A percentile compares a stretch with the other conserved stretches of the same genome.
Conservation (phyloP, 164 flowering plant genomes). For the Paratinospora sagittata region DNA sequence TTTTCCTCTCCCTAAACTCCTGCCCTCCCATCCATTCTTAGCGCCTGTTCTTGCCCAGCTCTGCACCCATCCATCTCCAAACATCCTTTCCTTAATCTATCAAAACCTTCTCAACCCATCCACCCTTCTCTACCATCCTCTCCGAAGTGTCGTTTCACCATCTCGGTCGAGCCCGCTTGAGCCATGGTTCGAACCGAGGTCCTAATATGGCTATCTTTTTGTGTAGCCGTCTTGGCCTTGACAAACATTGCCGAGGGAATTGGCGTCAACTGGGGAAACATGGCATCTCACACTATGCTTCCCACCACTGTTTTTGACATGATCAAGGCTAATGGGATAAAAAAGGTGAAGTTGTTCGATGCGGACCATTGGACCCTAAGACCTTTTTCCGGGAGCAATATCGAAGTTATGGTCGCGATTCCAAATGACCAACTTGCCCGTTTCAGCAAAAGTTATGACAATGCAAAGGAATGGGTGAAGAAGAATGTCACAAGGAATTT, state of each 20-base stretch:
- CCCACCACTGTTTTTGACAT: slow-evolving; percentile 50
- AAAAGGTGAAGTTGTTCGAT: slow-evolving; percentile 83
- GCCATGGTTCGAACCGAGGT: slow-evolving; percentile 22
- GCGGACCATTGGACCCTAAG: slow-evolving; percentile 49
- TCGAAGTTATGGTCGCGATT: slow-evolving; percentile 84
- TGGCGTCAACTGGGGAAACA: slow-evolving; percentile 88
- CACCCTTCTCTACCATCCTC: not conserved
- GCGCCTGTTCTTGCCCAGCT: not conserved
- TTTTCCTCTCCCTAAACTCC: slow-evolving; percentile 1
- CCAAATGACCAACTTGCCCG: slow-evolving; percentile 53
- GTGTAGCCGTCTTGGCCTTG: slow-evolving; percentile 10
- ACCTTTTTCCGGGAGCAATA: slow-evolving; percentile 53
- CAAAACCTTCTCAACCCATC: not conserved
- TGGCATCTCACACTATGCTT: slow-evolving; percentile 45
- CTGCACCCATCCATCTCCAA: not conserved
- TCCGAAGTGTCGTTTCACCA: not conserved
- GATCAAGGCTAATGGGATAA: slow-evolving; percentile 66
- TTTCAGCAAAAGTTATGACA: slow-evolving; percentile 26
- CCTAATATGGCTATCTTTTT: slow-evolving; percentile 20
- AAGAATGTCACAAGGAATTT: slow-evolving; percentile 48
- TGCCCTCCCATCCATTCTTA: slow-evolving; percentile 3
- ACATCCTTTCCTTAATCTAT: not conserved
- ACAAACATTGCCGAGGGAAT: slow-evolving; percentile 25
- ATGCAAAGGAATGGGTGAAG: slow-evolving; percentile 66
- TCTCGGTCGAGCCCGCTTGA: not conserved